Percentiles rank a stretch among this genome's conserved stretches.
Evolutionary conservation across 1,284 basidiomycete genomes (phyloP).

Genomic region (Xerocomus minutiporus): DNA sequence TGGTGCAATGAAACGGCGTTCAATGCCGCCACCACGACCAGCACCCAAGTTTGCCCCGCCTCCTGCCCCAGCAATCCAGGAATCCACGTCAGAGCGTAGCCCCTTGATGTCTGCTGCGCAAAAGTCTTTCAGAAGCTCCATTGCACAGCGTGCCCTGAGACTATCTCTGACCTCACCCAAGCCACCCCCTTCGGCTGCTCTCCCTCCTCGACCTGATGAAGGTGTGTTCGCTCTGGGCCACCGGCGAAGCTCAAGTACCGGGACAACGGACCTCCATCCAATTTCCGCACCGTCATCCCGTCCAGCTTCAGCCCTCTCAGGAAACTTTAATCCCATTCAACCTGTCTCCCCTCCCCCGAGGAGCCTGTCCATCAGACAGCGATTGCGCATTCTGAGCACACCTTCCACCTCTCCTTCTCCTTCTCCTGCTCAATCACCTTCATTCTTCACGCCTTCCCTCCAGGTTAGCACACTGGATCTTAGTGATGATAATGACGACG

Average conservation of each 20-base stretch:
- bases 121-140: conserved; percentile 51
- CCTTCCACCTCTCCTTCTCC: conserved; percentile 9
- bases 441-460: conserved; percentile 11
- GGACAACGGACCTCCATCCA: conserved; percentile 14
- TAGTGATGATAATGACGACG: conserved; percentile 22
- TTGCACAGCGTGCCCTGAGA: conserved; percentile 49
- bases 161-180: conserved; percentile 61
- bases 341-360: conserved; percentile 27
- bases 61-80: conserved; percentile 48
- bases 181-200: conserved; percentile 50
- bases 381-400: conserved; percentile 56
- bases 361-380: conserved; percentile 49
- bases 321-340: conserved; percentile 14
- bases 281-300: conserved; percentile 46
- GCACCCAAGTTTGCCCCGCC: conserved; percentile 65
- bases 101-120: conserved; percentile 31
- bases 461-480: conserved; percentile 29
- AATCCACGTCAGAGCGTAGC: conserved; percentile 24
- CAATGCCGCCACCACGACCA: conserved; percentile 66
- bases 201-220: conserved; percentile 62
- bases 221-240: conserved; percentile 27
- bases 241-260: conserved; percentile 34
- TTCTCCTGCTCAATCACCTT: conserved; percentile 4
- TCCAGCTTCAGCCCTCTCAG: conserved; percentile 23
- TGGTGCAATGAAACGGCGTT: conserved; percentile 45